A percentile compares a stretch with the other conserved stretches of the same genome.
Conservation (phyloP, 768 basidiomycete species). For the Mycena belliarum region DNA sequence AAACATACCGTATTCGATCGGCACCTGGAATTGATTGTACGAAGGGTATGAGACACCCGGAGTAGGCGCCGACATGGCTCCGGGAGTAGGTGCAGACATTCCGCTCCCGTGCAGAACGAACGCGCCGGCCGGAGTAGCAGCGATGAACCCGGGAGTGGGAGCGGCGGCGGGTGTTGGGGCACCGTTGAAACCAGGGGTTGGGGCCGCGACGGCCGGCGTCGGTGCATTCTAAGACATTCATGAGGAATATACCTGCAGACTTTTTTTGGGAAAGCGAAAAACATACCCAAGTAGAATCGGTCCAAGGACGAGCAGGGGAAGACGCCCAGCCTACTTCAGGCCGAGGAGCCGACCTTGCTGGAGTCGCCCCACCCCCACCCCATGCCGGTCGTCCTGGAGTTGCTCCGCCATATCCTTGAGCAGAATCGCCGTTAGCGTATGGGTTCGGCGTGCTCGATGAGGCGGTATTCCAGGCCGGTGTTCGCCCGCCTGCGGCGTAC, state of each 20-base stretch:
- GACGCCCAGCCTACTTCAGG: conserved; percentile 17
- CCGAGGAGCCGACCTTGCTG: conserved; percentile 8
- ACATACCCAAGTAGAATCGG: conserved; percentile 31
- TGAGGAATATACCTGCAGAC: conserved; percentile 3
- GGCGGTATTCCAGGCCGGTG: conserved; percentile 39
- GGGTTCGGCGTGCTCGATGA: conserved; percentile 27
- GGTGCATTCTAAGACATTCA: conserved; percentile 43
- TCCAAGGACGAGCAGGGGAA: conserved; percentile 16
- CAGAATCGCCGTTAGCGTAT: conserved; percentile 13
- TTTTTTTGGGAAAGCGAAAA: conserved; percentile 2
- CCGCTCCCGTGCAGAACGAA: conserved; percentile 19
- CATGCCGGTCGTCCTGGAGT: conserved; percentile 31
- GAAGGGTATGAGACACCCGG: conserved; percentile 31
- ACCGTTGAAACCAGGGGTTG: conserved; percentile 40
- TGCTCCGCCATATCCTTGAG: conserved; percentile 28
- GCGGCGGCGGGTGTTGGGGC: conserved; percentile 35
- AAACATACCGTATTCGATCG: conserved; percentile 16
- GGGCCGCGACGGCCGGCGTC: conserved; percentile 49
- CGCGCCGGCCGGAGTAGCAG: conserved; percentile 20
- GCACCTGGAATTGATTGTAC: conserved; percentile 18
- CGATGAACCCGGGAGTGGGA: conserved; percentile 19
- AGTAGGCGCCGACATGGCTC: conserved; percentile 40
- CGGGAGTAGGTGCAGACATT: conserved; percentile 39
- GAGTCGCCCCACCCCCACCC: conserved; percentile 26
- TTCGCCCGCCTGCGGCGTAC: conserved; percentile 48